These are phyloP conservation scores for Crithidia mellificae DNA, from an alignment of 208 protist genomes.

Conservation along the genomic window DNA sequence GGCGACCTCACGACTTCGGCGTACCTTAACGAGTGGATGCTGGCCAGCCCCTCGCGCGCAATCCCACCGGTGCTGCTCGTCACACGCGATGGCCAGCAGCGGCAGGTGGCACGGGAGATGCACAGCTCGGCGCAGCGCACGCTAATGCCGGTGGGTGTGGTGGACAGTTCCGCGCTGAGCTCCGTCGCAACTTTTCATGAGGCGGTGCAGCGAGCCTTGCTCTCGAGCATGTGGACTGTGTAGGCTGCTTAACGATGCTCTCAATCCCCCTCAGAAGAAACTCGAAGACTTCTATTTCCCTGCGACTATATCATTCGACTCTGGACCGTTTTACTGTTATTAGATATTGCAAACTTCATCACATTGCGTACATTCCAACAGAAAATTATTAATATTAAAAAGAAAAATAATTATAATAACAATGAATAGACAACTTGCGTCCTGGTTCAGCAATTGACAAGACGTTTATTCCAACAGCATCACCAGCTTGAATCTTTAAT, in stretches of 20 bases:
- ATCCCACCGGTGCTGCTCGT: conserved; percentile 67
- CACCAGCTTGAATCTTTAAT: no score
- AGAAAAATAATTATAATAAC: no score
- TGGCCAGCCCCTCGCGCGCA: conserved; percentile 12
- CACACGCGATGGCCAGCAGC: conserved; percentile 67
- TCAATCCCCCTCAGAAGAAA: no score
- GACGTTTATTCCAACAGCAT: no score
- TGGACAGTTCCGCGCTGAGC: conserved; percentile 1
- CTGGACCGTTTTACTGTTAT: no score
- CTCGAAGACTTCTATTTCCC: background rate
- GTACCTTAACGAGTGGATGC: conserved; percentile 48
- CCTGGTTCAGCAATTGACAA: no score
- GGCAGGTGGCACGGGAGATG: conserved; percentile 47
- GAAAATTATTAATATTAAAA: no score
- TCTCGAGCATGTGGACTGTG: conserved; percentile 6
- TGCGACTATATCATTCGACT: no score
- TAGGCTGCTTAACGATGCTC: background rate
- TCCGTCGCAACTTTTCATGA: conserved; percentile 16
- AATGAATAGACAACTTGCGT: no score
- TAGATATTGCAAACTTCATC: no score
- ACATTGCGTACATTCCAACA: no score
- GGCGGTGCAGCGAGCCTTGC: conserved; percentile 33
- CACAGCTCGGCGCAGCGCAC: conserved; percentile 31
- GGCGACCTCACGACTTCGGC: conserved; percentile 62
- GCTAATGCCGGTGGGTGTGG: conserved; percentile 5